Evolutionary conservation across 2,329 filamentous ascomycete genomes (phyloP), one percentile per base, ranked within the genome.

Genomic region (Stachybotrys chartarum): DNA sequence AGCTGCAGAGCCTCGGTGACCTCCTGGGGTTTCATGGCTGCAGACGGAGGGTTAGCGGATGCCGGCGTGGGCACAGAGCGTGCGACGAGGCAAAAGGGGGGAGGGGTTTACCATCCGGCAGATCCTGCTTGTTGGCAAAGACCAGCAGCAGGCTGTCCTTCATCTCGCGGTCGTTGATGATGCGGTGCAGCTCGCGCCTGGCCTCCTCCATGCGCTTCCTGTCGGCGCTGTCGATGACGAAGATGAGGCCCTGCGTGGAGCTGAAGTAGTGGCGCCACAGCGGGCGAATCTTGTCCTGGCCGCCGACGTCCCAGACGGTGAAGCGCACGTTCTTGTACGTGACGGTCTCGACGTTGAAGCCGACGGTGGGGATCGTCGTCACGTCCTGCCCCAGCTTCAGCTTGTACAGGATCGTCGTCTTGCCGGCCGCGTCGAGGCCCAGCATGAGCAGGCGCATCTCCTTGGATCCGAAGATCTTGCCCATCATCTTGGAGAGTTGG

Each of bases 321-420:
- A 97, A 97, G 77, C 97, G 95, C 76, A 97, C 92, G 74, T 97
- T 97, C 83, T 97, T 97, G 81, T 96, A 97, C 64, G 92, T 95
- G 67, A 97, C 92, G 5, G 91, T 96, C 81, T 97, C 93, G 74
- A 97, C 94, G 82, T 97, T 97, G 83, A 97, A 97, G 65, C 93
- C 94, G 66, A 99, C 94, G 39, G 94, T 99, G 50, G 94, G 94
- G 70, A 97, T 97, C 53, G 94, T 97, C 59, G 94, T 97, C 67
- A 97, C 92, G 71, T 96, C 92, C 80, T 97, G 91, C 75, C 93
- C 92, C 58, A 97, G 86, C 84, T 97, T 97, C 70, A 99, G 83
- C 82, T 97, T 97, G 84, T 97, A 99, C 59, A 99, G 86, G 69
- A 97, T 97, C 55, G 94, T 97, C 51, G 94, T 99, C 82, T 99